A percentile compares a stretch with the other conserved stretches of the same genome.
Conservation (phyloP, 2,329 filamentous ascomycete species). For the Acephala macrosclerotiorum region DNA sequence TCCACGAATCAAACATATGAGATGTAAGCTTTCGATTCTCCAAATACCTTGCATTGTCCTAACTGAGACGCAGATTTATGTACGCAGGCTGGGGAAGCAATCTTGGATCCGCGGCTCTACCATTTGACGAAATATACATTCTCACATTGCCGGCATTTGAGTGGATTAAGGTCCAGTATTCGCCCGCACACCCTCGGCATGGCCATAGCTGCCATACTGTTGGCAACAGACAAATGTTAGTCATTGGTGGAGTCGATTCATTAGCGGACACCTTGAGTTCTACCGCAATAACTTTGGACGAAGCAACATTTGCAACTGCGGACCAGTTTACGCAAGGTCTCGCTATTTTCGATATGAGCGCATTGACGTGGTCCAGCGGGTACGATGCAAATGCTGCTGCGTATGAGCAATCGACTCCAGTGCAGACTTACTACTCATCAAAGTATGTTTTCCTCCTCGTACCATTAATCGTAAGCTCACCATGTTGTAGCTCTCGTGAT, state of each 20-base stretch:
- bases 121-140: conserved; percentile 32
- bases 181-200: conserved; percentile 23
- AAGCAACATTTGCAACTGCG: conserved; percentile 19
- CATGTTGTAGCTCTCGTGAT: conserved; percentile 6
- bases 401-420: conserved; percentile 25
- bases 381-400: conserved; percentile 25
- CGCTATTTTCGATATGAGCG: conserved; percentile 31
- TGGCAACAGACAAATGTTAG: conserved; percentile 30
- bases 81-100: conserved; percentile 24
- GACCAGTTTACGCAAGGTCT: conserved; percentile 29
- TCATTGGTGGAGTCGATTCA: conserved; percentile 29
- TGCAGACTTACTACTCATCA: conserved; percentile 30
- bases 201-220: conserved; percentile 26
- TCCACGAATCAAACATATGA: conserved; percentile 28
- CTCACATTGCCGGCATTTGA: conserved; percentile 33
- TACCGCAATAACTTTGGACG: conserved; percentile 13
- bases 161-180: conserved; percentile 29
- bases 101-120: conserved; percentile 13
- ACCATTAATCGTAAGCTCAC: not conserved
- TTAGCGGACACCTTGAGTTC: conserved; percentile 12
- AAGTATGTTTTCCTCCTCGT: conserved; percentile 6
- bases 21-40: conserved; percentile 19
- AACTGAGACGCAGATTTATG: conserved; percentile 20
- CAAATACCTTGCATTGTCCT: not conserved
- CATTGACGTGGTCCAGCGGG: conserved; percentile 23